A percentile compares a stretch with the other conserved stretches of the same genome.
These are phyloP conservation scores for Fomitopsis pulvina DNA, from an alignment of 768 basidiomycete genomes.

Conservation along the genomic window DNA sequence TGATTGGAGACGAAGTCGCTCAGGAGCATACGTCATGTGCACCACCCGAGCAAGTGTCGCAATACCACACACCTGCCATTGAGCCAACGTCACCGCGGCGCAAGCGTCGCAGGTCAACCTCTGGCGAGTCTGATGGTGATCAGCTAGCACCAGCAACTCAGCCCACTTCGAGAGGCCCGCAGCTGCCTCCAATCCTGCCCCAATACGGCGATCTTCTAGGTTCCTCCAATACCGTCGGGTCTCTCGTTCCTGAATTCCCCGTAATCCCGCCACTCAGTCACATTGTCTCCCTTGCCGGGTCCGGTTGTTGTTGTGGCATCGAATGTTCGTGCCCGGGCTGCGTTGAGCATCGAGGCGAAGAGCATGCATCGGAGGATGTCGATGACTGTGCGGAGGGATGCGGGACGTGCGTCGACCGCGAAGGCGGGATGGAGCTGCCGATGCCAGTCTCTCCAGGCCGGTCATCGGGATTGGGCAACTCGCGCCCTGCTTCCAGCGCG, in stretches of 20 bases:
- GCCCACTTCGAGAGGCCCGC: neutral
- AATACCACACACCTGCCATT: no score
- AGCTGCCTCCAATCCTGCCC: constrained; percentile 7
- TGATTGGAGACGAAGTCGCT: no score
- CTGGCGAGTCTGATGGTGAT: neutral
- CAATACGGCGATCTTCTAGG: neutral
- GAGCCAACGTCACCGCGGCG: constrained; percentile 6
- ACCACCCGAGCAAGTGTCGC: no score
- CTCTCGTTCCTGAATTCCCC: constrained; percentile 37
- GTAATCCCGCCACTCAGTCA: constrained; percentile 55
- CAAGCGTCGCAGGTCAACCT: constrained; percentile 8
- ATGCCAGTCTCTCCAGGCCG: constrained; percentile 5
- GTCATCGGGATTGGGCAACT: neutral
- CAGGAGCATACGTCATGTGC: no score
- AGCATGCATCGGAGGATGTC: constrained; percentile 32
- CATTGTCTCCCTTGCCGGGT: constrained; percentile 52
- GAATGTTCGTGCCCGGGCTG: constrained; percentile 71
- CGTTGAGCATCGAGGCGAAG: constrained; percentile 55
- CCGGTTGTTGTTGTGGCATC: constrained; percentile 68
- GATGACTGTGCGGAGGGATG: constrained; percentile 46
- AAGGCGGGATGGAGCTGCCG: constrained; percentile 34
- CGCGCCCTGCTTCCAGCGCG: neutral
- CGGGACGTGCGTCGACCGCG: constrained; percentile 54
- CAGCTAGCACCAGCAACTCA: neutral
- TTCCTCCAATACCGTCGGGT: no score